Evolutionary conservation across 495 filamentous ascomycete species (phyloP).

Genomic region (Delitschia confertaspora): DNA sequence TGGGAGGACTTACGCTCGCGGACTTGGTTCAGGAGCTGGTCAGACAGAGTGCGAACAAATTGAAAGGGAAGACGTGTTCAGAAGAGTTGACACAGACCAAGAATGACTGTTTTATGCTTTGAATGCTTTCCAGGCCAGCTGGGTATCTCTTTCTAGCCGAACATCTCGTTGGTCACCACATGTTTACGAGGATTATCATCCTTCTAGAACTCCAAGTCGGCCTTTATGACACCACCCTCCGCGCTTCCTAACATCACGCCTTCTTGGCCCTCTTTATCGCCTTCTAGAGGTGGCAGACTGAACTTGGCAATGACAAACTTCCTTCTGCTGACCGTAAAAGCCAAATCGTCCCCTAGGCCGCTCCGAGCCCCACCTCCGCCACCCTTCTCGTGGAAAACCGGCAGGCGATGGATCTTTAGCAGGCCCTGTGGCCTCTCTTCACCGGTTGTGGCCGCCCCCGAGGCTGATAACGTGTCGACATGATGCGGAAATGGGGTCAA

Average conservation of each 20-base stretch:
- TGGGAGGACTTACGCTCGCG: slow-evolving; percentile 47
- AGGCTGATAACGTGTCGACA: slow-evolving; percentile 47
- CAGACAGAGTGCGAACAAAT: slow-evolving; percentile 55
- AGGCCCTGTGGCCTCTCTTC: slow-evolving; percentile 82
- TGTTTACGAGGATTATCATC: no score
- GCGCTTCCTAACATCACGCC: slow-evolving; percentile 27
- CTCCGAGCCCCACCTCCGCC: slow-evolving; percentile 66
- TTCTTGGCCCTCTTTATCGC: slow-evolving; percentile 61
- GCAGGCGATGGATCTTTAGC: slow-evolving; percentile 70
- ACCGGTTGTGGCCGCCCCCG: slow-evolving; percentile 42
- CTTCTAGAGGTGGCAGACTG: slow-evolving; percentile 81
- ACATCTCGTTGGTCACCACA: no score
- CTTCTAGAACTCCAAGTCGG: slow-evolving; percentile 71
- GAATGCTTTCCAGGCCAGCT: no score
- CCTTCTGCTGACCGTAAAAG: slow-evolving; percentile 76
- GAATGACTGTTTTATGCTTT: slow-evolving; percentile 5
- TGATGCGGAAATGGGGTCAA: slow-evolving; percentile 70
- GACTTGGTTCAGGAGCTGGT: slow-evolving; percentile 43
- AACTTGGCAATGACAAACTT: slow-evolving; percentile 82
- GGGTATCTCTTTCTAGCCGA: no score
- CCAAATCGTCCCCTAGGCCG: slow-evolving; percentile 73
- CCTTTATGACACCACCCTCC: slow-evolving; percentile 48
- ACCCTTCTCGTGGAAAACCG: slow-evolving; percentile 79
- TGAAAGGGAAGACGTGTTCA: slow-evolving; percentile 53
- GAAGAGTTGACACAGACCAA: slow-evolving; percentile 34